phyloP scores from a whole-genome alignment of 2,329 filamentous ascomycete genomes.

The Stachybotrys chlorohalonatus region DNA sequence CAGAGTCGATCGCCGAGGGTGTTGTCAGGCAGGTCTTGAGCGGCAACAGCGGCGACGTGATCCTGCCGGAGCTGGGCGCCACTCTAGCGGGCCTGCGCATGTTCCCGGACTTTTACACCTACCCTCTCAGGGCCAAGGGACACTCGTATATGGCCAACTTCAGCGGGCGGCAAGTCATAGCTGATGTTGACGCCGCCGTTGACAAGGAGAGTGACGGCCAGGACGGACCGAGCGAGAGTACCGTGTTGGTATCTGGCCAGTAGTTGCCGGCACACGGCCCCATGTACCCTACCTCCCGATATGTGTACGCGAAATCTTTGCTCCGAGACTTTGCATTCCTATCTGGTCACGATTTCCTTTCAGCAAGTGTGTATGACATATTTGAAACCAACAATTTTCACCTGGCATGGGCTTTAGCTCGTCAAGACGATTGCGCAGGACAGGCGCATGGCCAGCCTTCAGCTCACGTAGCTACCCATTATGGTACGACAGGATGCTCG shows the following conservation, averaged over 20 bases:
- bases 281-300: too few relatives aligned
- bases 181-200: constrained; percentile 32
- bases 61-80: constrained; percentile 32
- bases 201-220: constrained; percentile 9
- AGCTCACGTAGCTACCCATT: neutral
- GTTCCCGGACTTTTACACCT: constrained; percentile 56
- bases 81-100: constrained; percentile 35
- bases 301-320: too few relatives aligned
- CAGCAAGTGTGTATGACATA: neutral
- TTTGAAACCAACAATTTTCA: neutral
- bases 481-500: neutral
- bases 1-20: constrained; percentile 33
- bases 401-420: too few relatives aligned
- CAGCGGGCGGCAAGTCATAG: constrained; percentile 36
- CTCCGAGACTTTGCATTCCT: too few relatives aligned
- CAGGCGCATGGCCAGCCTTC: neutral
- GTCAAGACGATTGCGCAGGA: neutral
- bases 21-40: constrained; percentile 40
- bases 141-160: constrained; percentile 33
- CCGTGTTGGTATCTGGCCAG: constrained; percentile 24
- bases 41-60: constrained; percentile 36
- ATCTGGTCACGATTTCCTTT: too few relatives aligned
- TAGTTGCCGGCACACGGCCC: constrained; percentile 1
- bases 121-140: constrained; percentile 34
- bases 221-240: constrained; percentile 22